Percentiles rank a stretch among this genome's conserved stretches.
phyloP scores from a whole-genome alignment of 1,284 basidiomycete species.

The Cryptococcus maquisensis region DNA sequence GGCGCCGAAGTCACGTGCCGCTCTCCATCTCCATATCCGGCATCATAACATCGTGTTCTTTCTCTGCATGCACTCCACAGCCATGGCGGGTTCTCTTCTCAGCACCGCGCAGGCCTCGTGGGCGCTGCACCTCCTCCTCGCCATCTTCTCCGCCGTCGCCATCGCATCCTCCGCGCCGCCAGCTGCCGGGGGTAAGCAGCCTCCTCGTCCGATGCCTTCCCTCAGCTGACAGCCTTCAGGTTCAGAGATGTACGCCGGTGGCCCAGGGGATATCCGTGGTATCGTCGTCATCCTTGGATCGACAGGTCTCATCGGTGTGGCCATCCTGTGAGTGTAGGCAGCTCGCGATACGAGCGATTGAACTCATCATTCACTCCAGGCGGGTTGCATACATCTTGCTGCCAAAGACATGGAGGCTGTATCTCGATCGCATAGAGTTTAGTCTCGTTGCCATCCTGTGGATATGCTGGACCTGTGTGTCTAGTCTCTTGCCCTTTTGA shows the following conservation, averaged over 20 bases:
- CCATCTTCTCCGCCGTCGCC: slow-evolving; percentile 12
- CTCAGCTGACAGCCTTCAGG: slow-evolving; percentile 8
- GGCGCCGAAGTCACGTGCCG: neutral
- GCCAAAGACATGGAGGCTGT: slow-evolving; percentile 29
- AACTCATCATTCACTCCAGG: slow-evolving; percentile 9
- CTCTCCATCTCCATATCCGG: neutral
- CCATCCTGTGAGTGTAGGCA: slow-evolving; percentile 16
- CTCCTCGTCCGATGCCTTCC: neutral
- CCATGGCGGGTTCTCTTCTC: slow-evolving; percentile 4
- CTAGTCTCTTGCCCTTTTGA: neutral
- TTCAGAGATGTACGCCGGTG: slow-evolving; percentile 18
- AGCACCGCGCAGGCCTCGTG: slow-evolving; percentile 24
- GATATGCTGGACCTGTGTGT: slow-evolving; percentile 39
- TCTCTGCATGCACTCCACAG: neutral
- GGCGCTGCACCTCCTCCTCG: slow-evolving; percentile 20
- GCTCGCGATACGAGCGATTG: neutral
- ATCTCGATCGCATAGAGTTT: slow-evolving; percentile 37
- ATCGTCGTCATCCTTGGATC: slow-evolving; percentile 22
- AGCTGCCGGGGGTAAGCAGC: slow-evolving; percentile 20
- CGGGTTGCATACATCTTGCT: slow-evolving; percentile 15
- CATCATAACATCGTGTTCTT: neutral
- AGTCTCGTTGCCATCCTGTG: slow-evolving; percentile 32
- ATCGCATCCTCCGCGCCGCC: slow-evolving; percentile 20
- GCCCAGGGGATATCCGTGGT: slow-evolving; percentile 29
- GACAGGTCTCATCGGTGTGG: slow-evolving; percentile 16